These are phyloP conservation scores for Claviceps quebecensis DNA, from an alignment of 2,329 filamentous ascomycete genomes.

Conservation along the genomic window DNA sequence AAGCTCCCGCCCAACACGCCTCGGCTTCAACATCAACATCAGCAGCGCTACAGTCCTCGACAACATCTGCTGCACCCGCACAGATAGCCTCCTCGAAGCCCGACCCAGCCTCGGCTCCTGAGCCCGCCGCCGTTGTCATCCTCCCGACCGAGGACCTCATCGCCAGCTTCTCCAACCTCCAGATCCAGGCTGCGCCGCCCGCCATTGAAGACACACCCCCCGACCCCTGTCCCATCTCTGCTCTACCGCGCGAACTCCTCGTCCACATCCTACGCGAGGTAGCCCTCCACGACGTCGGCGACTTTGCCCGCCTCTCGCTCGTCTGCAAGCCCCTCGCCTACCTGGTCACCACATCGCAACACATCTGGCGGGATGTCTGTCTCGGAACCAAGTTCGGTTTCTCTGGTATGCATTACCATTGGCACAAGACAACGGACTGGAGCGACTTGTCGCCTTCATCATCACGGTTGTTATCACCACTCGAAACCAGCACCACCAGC, in stretches of 20 bases:
- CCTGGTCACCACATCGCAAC: constrained; percentile 69
- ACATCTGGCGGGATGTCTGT: constrained; percentile 71
- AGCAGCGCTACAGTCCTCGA: neutral
- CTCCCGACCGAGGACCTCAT: constrained; percentile 56
- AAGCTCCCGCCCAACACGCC: constrained; percentile 27
- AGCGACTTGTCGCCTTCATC: constrained; percentile 21
- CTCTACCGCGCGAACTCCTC: constrained; percentile 71
- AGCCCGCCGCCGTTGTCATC: constrained; percentile 20
- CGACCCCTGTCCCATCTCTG: constrained; percentile 68
- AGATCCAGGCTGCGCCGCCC: constrained; percentile 54
- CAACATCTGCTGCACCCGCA: neutral
- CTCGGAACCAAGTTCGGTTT: constrained; percentile 64
- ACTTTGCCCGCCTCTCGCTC: constrained; percentile 59
- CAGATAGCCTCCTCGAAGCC: neutral
- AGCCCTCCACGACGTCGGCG: constrained; percentile 59
- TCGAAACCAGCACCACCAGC: neutral
- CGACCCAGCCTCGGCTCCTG: neutral
- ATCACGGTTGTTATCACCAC: neutral
- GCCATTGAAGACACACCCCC: constrained; percentile 55
- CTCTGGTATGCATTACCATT: constrained; percentile 68
- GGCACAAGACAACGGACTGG: constrained; percentile 47
- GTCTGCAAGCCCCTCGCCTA: constrained; percentile 84
- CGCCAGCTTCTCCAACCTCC: constrained; percentile 54
- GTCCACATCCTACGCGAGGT: constrained; percentile 62
- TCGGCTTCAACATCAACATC: constrained; percentile 8